Evolutionary conservation across 2,329 filamentous ascomycete genomes (phyloP).

Genomic region (Apiospora koreana): DNA sequence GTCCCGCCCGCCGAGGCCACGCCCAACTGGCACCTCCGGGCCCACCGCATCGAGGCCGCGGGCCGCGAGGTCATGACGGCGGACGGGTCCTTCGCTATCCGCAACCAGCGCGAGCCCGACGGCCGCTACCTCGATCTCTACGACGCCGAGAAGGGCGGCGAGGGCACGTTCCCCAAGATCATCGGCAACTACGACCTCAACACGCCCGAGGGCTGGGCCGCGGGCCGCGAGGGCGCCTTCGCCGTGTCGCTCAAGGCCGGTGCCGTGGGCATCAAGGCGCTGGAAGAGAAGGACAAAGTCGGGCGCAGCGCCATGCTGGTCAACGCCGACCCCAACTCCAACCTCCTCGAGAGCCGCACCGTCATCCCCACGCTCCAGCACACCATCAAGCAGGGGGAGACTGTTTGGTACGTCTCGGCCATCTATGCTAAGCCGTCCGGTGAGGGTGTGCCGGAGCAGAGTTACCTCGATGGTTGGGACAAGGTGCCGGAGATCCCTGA

Average conservation of each 20-base stretch:
- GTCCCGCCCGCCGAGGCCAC: conserved; percentile 59
- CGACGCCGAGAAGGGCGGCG: conserved; percentile 39
- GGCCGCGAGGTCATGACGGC: conserved; percentile 67
- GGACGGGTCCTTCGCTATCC: conserved; percentile 74
- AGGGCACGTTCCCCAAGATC: conserved; percentile 56
- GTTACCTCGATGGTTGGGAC: conserved; percentile 63
- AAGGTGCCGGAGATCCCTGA: conserved; percentile 56
- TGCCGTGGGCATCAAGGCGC: conserved; percentile 57
- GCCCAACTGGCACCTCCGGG: conserved; percentile 71
- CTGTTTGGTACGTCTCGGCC: conserved; percentile 68
- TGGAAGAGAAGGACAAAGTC: conserved; percentile 43
- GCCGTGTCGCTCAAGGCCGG: conserved; percentile 51
- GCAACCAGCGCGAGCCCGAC: conserved; percentile 49
- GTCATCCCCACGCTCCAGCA: conserved; percentile 70
- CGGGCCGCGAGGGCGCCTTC: conserved; percentile 54
- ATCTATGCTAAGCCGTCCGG: conserved; percentile 70
- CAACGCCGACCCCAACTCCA: conserved; percentile 78
- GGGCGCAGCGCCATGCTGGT: conserved; percentile 64
- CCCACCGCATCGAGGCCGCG: conserved; percentile 58
- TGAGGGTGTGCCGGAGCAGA: conserved; percentile 49
- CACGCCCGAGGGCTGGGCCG: conserved; percentile 54
- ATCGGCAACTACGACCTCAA: conserved; percentile 62
- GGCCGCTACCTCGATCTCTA: conserved; percentile 54
- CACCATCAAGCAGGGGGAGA: conserved; percentile 58
- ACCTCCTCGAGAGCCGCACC: conserved; percentile 71